Evolutionary conservation across 768 basidiomycete species (phyloP).

Genomic region (Termitomyces sp.): DNA sequence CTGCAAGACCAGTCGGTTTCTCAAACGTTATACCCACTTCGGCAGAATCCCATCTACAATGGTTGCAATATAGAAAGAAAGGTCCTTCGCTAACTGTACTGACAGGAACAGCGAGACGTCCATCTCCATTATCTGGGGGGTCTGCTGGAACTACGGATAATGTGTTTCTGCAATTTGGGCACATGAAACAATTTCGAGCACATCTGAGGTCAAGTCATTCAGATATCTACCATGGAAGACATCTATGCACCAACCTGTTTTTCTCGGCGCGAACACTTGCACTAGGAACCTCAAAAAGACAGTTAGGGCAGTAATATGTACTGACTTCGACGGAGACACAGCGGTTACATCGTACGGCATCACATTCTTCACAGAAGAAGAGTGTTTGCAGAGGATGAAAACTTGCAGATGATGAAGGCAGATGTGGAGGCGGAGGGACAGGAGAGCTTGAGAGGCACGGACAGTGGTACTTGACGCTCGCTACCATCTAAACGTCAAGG

Average conservation of each 20-base stretch:
- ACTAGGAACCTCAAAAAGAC: conserved; percentile 96
- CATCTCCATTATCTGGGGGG: conserved; percentile 58
- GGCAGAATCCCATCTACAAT: conserved; percentile 93
- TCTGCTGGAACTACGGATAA: conserved; percentile 90
- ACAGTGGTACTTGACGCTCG: conserved; percentile 56
- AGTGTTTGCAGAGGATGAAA: conserved; percentile 82
- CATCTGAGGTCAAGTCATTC: conserved; percentile 52
- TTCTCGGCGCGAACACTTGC: conserved; percentile 98
- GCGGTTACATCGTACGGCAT: conserved; percentile 87
- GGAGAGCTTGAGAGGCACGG: conserved; percentile 59
- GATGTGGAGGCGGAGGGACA: conserved; percentile 67
- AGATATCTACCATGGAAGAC: conserved; percentile 1
- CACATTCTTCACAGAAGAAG: conserved; percentile 99
- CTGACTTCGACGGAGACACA: conserved; percentile 93
- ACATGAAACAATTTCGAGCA: conserved; percentile 95
- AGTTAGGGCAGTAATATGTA: conserved; percentile 97
- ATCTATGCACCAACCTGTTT: conserved; percentile 58
- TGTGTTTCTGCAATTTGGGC: conserved; percentile 89
- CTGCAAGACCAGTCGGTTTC: conserved; percentile 92
- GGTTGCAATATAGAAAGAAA: conserved; percentile 87
- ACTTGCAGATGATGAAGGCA: conserved; percentile 70
- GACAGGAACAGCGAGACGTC: conserved; percentile 44
- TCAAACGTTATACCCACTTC: conserved; percentile 91
- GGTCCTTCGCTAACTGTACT: conserved; percentile 76
- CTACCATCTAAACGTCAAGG: background rate